These are phyloP conservation scores for Neoboletus brunneissimus DNA, from an alignment of 768 basidiomycete genomes.

Conservation along the genomic window DNA sequence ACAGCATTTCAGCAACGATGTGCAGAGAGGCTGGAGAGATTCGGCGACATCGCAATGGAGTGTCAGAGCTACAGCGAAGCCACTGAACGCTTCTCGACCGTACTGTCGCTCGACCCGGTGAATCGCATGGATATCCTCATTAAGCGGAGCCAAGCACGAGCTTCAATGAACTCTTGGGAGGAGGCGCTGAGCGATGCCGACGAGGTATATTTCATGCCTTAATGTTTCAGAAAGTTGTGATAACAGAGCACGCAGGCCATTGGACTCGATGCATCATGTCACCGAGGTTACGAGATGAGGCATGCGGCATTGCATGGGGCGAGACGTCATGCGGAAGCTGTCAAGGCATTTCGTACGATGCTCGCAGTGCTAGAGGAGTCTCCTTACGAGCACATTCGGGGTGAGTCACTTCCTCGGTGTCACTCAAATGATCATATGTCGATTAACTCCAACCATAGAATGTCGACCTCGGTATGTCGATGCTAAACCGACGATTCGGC, in stretches of 20 bases:
- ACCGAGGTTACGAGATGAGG: constrained; percentile 3
- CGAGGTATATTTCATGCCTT: not conserved
- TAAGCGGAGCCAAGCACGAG: not conserved
- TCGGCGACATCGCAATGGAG: not conserved
- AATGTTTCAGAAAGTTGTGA: not conserved
- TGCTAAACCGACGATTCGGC: not conserved
- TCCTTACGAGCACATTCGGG: not conserved
- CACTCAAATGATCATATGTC: not conserved
- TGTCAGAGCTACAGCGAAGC: not conserved
- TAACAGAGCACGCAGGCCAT: not conserved
- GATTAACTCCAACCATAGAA: not conserved
- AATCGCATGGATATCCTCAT: not conserved
- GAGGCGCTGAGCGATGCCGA: not conserved
- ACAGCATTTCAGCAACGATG: constrained; percentile 5
- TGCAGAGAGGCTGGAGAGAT: not conserved
- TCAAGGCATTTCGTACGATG: not conserved
- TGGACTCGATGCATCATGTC: not conserved
- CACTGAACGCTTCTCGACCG: not conserved
- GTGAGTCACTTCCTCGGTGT: not conserved
- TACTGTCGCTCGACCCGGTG: not conserved
- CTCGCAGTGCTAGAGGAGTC: not conserved
- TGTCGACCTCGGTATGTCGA: not conserved
- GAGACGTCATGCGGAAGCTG: not conserved
- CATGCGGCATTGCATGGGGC: not conserved
- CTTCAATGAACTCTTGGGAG: not conserved